Evolutionary conservation across 2,329 filamentous ascomycete species (phyloP).

Genomic region (Ascochyta clinopodiicola): DNA sequence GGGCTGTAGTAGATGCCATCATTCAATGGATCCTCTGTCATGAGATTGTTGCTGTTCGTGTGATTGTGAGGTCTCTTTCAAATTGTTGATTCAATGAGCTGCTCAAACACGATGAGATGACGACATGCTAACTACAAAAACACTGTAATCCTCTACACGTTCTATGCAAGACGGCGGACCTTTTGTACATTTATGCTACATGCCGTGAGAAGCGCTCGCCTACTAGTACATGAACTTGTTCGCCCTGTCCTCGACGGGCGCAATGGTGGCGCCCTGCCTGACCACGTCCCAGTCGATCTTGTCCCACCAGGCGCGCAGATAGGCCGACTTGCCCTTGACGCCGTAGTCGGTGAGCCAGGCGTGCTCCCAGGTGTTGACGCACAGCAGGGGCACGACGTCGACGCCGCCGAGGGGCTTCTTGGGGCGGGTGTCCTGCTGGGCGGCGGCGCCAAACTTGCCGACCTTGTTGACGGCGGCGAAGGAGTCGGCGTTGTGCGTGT

Average conservation of each 20-base stretch:
- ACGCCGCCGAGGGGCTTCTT: constrained; percentile 69
- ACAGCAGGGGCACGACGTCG: constrained; percentile 78
- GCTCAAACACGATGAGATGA: too few species aligned
- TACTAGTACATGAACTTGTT: constrained; percentile 16
- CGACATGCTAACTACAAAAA: too few species aligned
- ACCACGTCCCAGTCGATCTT: constrained; percentile 85
- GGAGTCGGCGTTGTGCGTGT: constrained; percentile 57
- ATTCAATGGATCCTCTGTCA: background rate
- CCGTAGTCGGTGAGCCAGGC: constrained; percentile 87
- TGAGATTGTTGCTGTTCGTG: too few species aligned
- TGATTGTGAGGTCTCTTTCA: too few species aligned
- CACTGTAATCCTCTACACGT: background rate
- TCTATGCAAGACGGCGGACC: constrained; percentile 12
- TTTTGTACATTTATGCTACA: constrained; percentile 25
- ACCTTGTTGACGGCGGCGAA: constrained; percentile 45
- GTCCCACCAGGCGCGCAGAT: constrained; percentile 84
- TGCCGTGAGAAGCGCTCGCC: constrained; percentile 3
- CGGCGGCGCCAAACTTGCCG: constrained; percentile 48
- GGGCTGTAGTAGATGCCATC: too few species aligned
- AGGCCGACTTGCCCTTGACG: constrained; percentile 75
- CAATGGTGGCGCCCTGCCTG: constrained; percentile 30
- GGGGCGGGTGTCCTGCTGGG: constrained; percentile 32
- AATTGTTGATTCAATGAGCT: too few species aligned
- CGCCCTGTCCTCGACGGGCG: background rate
- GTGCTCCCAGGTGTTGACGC: constrained; percentile 97